A percentile compares a stretch with the other conserved stretches of the same genome.
Evolutionary conservation across 371 early-diverging fungal genomes (phyloP).

Genomic region (Catenaria anguillulae): DNA sequence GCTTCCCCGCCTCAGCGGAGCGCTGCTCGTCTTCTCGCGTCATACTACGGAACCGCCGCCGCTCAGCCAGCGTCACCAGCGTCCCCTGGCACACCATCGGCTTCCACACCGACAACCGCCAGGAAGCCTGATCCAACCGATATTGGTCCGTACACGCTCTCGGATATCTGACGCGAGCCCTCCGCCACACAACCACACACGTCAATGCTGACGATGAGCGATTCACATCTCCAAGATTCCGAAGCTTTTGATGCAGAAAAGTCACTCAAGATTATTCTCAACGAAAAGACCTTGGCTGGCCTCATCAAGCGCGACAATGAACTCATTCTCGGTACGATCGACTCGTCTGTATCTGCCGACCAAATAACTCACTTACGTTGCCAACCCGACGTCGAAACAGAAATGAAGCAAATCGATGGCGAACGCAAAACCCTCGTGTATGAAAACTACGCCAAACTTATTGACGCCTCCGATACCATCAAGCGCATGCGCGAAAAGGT

Average conservation of each 20-base stretch:
- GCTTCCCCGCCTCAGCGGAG: too few relatives aligned
- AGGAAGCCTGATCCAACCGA: slow-evolving; percentile 39
- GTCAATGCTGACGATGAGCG: neutral
- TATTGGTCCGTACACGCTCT: slow-evolving; percentile 23
- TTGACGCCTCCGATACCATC: slow-evolving; percentile 83
- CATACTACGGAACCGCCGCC: slow-evolving; percentile 23
- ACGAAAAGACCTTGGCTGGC: slow-evolving; percentile 46
- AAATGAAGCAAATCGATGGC: slow-evolving; percentile 77
- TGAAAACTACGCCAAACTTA: slow-evolving; percentile 90
- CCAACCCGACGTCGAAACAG: slow-evolving; percentile 16
- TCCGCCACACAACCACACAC: too few relatives aligned
- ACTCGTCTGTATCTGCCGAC: neutral
- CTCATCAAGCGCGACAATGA: slow-evolving; percentile 56
- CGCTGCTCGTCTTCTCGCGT: slow-evolving; percentile 24
- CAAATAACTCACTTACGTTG: too few relatives aligned
- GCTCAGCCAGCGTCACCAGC: neutral
- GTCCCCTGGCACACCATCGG: neutral
- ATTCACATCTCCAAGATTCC: slow-evolving; percentile 25
- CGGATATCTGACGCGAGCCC: neutral
- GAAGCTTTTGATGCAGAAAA: slow-evolving; percentile 54
- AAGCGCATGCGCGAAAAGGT: slow-evolving; percentile 27
- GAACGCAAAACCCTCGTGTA: slow-evolving; percentile 92
- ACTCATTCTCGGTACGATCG: slow-evolving; percentile 40
- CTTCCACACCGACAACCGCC: slow-evolving; percentile 10
- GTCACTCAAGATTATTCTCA: slow-evolving; percentile 50